Conservation (phyloP, 169 alveolate genomes). For the Plasmodium ovale region DNA sequence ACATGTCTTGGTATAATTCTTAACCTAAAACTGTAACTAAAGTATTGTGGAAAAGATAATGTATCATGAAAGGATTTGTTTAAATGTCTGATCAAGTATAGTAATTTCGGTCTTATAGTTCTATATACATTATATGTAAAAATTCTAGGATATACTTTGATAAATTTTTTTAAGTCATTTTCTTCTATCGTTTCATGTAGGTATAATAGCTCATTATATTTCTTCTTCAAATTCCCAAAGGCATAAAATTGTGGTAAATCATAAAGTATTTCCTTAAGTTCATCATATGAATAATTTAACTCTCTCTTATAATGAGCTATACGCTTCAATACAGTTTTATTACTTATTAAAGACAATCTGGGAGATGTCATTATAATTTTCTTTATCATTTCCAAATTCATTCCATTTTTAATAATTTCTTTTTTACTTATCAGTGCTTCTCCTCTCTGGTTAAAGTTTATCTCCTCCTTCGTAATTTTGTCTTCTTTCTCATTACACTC, state of each 20-base stretch:
- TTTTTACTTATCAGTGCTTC: conserved; percentile 28
- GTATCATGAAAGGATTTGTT: conserved; percentile 75
- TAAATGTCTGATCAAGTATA: conserved; percentile 79
- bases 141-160: conserved; percentile 78
- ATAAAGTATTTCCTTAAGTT: conserved; percentile 51
- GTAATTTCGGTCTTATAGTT: conserved; percentile 81
- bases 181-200: conserved; percentile 60
- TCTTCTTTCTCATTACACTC: conserved; percentile 23
- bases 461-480: conserved; percentile 31
- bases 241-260: conserved; percentile 66
- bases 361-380: conserved; percentile 56
- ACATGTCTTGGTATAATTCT: conserved; percentile 86
- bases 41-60: conserved; percentile 79
- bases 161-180: conserved; percentile 76
- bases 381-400: conserved; percentile 72
- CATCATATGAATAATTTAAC: conserved; percentile 33
- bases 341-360: conserved; percentile 60
- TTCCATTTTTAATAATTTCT: conserved; percentile 25
- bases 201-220: conserved; percentile 69
- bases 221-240: conserved; percentile 73
- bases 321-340: conserved; percentile 45
- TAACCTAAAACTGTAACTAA: conserved; percentile 81
- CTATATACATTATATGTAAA: conserved; percentile 80
- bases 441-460: conserved; percentile 41
- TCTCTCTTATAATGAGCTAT: conserved; percentile 71